These are phyloP conservation scores for Exophiala sideris DNA, from an alignment of 2,329 filamentous ascomycete species.

Conservation along the genomic window DNA sequence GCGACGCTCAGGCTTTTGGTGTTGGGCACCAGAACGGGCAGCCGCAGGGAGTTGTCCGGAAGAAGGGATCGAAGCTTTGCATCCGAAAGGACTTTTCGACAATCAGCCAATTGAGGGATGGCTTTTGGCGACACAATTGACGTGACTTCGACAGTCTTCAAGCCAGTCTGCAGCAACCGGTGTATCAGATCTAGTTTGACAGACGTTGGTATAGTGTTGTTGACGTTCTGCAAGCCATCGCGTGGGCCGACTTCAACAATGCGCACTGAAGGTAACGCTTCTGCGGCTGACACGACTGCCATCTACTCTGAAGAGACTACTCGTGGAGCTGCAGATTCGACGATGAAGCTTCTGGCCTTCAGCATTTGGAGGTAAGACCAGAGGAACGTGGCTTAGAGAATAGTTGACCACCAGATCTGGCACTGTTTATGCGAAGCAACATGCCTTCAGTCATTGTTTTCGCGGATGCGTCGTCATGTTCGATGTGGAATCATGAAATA, in stretches of 20 bases:
- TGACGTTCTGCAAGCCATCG: conserved; percentile 86
- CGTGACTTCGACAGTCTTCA: conserved; percentile 73
- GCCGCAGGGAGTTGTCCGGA: conserved; percentile 18
- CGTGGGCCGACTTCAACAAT: conserved; percentile 82
- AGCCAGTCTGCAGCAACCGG: conserved; percentile 63
- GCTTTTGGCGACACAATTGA: conserved; percentile 82
- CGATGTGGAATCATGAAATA: too few relatives aligned
- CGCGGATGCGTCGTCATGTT: too few relatives aligned
- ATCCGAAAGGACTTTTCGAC: conserved; percentile 28
- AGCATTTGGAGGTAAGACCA: too few relatives aligned
- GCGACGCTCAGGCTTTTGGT: conserved; percentile 56
- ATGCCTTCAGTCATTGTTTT: too few relatives aligned
- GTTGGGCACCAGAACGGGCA: conserved; percentile 43
- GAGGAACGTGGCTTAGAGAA: too few relatives aligned
- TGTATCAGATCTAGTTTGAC: conserved; percentile 77
- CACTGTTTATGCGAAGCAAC: too few relatives aligned
- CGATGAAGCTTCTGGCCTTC: too few relatives aligned
- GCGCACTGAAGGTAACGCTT: conserved; percentile 35
- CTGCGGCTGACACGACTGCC: too few relatives aligned
- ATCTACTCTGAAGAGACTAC: too few relatives aligned
- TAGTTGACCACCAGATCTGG: too few relatives aligned
- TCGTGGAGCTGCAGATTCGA: background rate
- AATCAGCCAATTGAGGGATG: conserved; percentile 67
- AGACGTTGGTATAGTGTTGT: conserved; percentile 63
- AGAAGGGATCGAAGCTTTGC: background rate